Conservation (phyloP, 2,329 filamentous ascomycete species). For the Trichoderma endophyticum region DNA sequence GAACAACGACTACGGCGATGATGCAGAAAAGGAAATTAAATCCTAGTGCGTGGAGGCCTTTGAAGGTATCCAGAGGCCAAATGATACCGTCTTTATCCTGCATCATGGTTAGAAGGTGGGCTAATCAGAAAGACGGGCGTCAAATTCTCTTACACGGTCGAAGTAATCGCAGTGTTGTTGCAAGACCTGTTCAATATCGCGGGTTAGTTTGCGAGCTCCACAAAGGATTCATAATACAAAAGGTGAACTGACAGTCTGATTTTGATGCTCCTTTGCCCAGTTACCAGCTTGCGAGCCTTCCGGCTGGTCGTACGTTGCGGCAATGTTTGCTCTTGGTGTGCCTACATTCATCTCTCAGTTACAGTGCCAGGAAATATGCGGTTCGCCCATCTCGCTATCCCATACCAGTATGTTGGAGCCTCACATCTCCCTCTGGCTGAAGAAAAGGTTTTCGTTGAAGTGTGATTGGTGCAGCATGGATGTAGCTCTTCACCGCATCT, state of each 20-base stretch:
- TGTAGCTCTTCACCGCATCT: slow-evolving; percentile 8
- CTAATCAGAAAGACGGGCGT: background rate
- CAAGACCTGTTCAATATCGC: background rate
- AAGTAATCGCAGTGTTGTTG: slow-evolving; percentile 12
- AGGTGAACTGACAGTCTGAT: slow-evolving; percentile 30
- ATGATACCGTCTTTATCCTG: slow-evolving; percentile 39
- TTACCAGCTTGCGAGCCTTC: slow-evolving; percentile 32
- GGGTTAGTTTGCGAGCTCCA: background rate
- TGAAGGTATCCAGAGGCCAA: slow-evolving; percentile 38
- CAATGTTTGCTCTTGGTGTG: slow-evolving; percentile 35
- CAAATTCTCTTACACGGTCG: background rate
- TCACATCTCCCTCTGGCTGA: slow-evolving; percentile 28
- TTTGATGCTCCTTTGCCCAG: slow-evolving; percentile 31
- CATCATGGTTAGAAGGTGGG: background rate
- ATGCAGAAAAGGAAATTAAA: slow-evolving; percentile 40
- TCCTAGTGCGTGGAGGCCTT: slow-evolving; percentile 39
- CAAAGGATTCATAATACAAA: background rate
- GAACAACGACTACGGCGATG: slow-evolving; percentile 39
- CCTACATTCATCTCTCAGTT: slow-evolving; percentile 22
- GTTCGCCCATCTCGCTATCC: rapidly evolving
- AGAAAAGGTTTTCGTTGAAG: slow-evolving; percentile 29
- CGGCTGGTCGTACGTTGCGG: slow-evolving; percentile 33
- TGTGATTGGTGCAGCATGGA: slow-evolving; percentile 26
- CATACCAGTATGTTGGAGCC: slow-evolving; percentile 28
- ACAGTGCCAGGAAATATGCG: background rate